Evolutionary conservation across 1,284 basidiomycete species (phyloP), one percentile per base, ranked within the genome.

Genomic region (Sphaerobolus stellatus): DNA sequence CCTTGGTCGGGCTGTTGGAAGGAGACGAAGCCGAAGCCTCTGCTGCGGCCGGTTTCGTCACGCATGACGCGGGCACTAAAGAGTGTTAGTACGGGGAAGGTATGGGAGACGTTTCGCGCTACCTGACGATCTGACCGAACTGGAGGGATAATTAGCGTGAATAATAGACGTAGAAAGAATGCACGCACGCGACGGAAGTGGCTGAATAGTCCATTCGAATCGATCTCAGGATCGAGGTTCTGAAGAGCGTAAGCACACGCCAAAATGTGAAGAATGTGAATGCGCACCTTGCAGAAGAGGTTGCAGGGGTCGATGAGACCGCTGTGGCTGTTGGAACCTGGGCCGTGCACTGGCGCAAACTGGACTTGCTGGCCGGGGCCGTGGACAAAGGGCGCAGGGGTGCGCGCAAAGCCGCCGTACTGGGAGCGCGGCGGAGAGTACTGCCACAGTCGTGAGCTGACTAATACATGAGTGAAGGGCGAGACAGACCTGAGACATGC

Each of bases 21-120:
- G 25, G 90, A 92, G 55, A 98, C 95, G 66, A 98, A 98, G n/a
- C 94, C 94, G 66, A 96, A 98, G 5, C 93, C 93, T 55, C 92
- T 86, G 68, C 89, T 92, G 52, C 89, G 84, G 22, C 90, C 89
- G 48, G 66, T 75, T 61, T 94, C 88, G 64, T 94, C 94, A 24
- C 92, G 84, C 94, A 97, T 97, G 48, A 98, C 92, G 56, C 93
- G 84, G 25, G 94, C 94, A 67, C 93, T 93, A 56, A 54, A 67
- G 45, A 28, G 13, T 29, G 25, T 25, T 30, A n/a, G 3, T 46
- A 46, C 34, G 64, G 59, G 61, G 20, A 48, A 18, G 34, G n/a
- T 45, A 11, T 31, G 29, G 47, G 18, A 16, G 27, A 47, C 30
- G 31, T 27, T 28, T 45, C 27, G 30, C 56, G 71, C 62, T 75